Percentiles rank a stretch among this genome's conserved stretches.
phyloP scores from a whole-genome alignment of 2,329 filamentous ascomycete genomes.

The Colletotrichum abscissum region DNA sequence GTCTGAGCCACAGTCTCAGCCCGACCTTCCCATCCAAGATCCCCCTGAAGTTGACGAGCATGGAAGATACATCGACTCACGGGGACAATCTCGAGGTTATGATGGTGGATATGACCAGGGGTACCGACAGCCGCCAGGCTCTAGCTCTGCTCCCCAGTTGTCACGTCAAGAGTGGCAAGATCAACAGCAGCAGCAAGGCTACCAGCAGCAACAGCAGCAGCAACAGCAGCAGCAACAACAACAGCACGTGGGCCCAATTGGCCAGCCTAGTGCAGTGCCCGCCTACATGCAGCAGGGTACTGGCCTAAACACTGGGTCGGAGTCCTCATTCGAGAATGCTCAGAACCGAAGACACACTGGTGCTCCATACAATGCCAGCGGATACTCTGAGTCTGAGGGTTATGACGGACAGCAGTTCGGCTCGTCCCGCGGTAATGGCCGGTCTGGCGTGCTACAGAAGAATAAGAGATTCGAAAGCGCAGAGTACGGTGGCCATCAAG shows the following conservation, averaged over 20 bases:
- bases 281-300: conserved; percentile 59
- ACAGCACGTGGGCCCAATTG: conserved; percentile 48
- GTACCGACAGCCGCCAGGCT: conserved; percentile 30
- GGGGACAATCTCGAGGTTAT: conserved; percentile 32
- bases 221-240: conserved; percentile 54
- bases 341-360: conserved; percentile 48
- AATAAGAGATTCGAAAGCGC: conserved; percentile 90
- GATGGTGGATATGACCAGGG: conserved; percentile 33
- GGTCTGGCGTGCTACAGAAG: conserved; percentile 71
- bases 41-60: conserved; percentile 52
- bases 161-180: conserved; percentile 43
- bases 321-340: conserved; percentile 60
- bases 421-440: conserved; percentile 39
- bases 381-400: conserved; percentile 55
- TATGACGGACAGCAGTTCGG: conserved; percentile 53
- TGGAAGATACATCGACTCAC: conserved; percentile 47
- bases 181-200: conserved; percentile 47
- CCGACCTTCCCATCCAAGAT: conserved; percentile 64
- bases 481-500: conserved; percentile 77
- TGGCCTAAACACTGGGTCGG: conserved; percentile 62
- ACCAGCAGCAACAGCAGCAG: conserved; percentile 39
- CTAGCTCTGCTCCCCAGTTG: conserved; percentile 41
- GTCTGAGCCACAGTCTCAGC: conserved; percentile 60
- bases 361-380: conserved; percentile 55
- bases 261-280: conserved; percentile 56